Percentiles rank a stretch among this genome's conserved stretches.
Conservation (phyloP, 2,329 filamentous ascomycete species). For the Gremmenia infestans region DNA sequence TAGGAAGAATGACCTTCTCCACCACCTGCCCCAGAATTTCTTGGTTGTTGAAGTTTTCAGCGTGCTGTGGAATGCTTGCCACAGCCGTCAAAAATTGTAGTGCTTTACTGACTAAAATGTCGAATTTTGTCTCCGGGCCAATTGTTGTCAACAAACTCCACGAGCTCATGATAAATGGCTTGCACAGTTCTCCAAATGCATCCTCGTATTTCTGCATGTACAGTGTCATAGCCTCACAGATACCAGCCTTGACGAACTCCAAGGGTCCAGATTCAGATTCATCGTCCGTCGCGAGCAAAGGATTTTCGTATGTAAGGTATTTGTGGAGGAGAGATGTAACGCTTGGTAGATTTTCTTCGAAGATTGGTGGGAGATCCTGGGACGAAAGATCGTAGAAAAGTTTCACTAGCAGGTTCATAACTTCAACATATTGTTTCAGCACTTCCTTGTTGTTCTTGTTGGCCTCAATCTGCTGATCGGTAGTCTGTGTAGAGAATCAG, state of each 20-base stretch:
- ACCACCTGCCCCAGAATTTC: conserved; percentile 79
- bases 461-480: conserved; percentile 66
- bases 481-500: conserved; percentile 42
- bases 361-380: conserved; percentile 90
- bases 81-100: conserved; percentile 92
- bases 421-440: conserved; percentile 74
- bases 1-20: conserved; percentile 92
- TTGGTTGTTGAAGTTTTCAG: conserved; percentile 78
- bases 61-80: conserved; percentile 71
- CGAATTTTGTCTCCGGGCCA: conserved; percentile 85
- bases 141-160: conserved; percentile 88
- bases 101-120: conserved; percentile 89
- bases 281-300: conserved; percentile 76
- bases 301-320: conserved; percentile 85
- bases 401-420: conserved; percentile 83
- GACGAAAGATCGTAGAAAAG: conserved; percentile 96
- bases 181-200: conserved; percentile 75
- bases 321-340: conserved; percentile 83
- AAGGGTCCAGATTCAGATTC: conserved; percentile 82
- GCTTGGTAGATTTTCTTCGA: conserved; percentile 78
- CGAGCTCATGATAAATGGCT: conserved; percentile 80
- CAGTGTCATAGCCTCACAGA: conserved; percentile 84
- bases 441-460: conserved; percentile 70
- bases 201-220: conserved; percentile 96
- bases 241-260: conserved; percentile 86